Base-by-base conservation (phyloP, 1,139 yeast genomes). In the Eremothecium sinecaudum region DNA sequence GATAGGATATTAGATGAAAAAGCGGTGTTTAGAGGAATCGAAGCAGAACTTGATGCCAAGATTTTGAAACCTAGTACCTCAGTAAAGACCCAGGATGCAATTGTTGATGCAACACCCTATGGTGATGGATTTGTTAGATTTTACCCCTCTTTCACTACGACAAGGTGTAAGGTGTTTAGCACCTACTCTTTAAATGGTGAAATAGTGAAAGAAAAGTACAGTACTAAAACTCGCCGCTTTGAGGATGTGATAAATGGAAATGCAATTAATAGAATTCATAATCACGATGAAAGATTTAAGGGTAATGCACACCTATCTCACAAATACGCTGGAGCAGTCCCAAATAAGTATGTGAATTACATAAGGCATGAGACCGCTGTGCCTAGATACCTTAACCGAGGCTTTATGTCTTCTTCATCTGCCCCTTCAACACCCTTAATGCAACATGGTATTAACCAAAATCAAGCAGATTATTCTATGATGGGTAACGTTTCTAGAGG, bases 11-110 rank as follows among this genome's bases (percentile, higher is more conserved):
- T 66, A 34, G 90, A 81, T 54, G 78, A 75, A 43, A 73, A 72
- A 35, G 62, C 78, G 9, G 50, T 81, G 5, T 70, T 69, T 42
- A 73, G 69, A 41, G 84, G 79, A 46, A 72, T 74, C 48, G 64
- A 76, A 40, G 68, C 67, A 22, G 92, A 80, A 47, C 76, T 76
- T 48, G 71, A 77, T 44, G 59, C 66, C 27, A 79, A 79, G 50
- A 73, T 67, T 42, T 80, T 79, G n/a, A 67, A 68, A 32, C 86
- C 87, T 3, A 68, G 69, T 35, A 58, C 73, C 1, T 66, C 74
- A 5, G 65, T 67, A 6, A 56, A 67, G 35, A 66, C 67, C 35
- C 72, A 77, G 44, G 86, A 80, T 47, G 86, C 71, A 3, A 65
- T 71, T 31, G 64, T 79, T 8, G 87, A 80, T 52, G 75, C 84